A percentile compares a stretch with the other conserved stretches of the same genome.
Conservation (phyloP, 179 eudicot species). For the Heliamphora pulchella region DNA sequence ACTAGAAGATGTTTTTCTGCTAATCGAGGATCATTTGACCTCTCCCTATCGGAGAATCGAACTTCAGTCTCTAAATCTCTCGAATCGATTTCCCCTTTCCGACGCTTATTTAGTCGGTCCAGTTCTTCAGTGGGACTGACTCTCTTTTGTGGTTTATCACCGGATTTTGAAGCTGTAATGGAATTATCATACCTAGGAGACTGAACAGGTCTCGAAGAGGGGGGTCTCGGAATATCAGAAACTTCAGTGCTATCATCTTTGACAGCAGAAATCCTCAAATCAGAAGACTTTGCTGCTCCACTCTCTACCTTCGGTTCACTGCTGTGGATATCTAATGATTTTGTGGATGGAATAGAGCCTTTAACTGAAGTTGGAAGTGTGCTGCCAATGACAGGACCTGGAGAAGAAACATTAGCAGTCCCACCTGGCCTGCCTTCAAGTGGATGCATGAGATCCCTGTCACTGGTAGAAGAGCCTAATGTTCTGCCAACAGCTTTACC, state of each 20-base stretch:
- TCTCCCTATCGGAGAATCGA: conserved; percentile 60
- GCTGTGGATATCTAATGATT: conserved; percentile 35
- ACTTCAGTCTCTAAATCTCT: conserved; percentile 60
- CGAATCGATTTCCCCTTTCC: conserved; percentile 65
- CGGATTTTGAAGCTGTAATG: conserved; percentile 32
- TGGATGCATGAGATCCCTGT: conserved; percentile 30
- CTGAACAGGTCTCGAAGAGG: conserved; percentile 46
- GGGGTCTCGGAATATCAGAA: conserved; percentile 46
- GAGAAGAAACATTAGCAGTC: conserved; percentile 28
- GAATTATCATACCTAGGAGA: conserved; percentile 75
- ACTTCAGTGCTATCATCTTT: conserved; percentile 61
- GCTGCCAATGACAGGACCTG: conserved; percentile 39
- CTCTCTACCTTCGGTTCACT: conserved; percentile 47
- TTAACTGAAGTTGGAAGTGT: conserved; percentile 34
- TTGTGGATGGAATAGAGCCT: conserved; percentile 33
- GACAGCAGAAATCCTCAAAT: conserved; percentile 34
- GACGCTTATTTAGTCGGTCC: conserved; percentile 71
- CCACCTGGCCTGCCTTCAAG: conserved; percentile 37
- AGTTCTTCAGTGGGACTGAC: conserved; percentile 76
- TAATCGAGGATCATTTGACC: conserved; percentile 36
- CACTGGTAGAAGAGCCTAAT: conserved; percentile 34
- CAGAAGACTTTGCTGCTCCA: conserved; percentile 45
- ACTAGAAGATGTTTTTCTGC: conserved; percentile 40
- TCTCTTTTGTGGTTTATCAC: conserved; percentile 71
- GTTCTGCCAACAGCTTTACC: conserved; percentile 45